Percentiles rank a stretch among this genome's conserved stretches.
These are phyloP conservation scores for Aureobasidium sp. DNA, from an alignment of 2,329 filamentous ascomycete species.

Conservation along the genomic window DNA sequence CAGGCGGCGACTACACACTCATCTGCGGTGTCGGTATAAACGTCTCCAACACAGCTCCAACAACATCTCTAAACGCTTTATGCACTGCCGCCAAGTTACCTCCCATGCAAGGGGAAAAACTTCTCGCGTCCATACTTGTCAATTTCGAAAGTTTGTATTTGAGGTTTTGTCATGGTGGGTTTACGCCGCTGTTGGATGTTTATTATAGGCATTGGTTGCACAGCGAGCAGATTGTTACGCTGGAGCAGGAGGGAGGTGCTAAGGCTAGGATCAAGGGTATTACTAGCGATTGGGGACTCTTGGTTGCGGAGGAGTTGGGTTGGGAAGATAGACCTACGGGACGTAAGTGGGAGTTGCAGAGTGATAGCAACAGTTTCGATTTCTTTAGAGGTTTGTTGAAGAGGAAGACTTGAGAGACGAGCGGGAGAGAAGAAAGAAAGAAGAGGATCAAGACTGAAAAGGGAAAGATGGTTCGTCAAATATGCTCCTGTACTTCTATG, in stretches of 20 bases:
- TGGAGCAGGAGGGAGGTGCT: constrained; percentile 72
- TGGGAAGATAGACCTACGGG: constrained; percentile 66
- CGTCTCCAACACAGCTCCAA: constrained; percentile 72
- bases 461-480: background rate
- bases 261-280: constrained; percentile 77
- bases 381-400: constrained; percentile 85
- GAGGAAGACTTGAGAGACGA: constrained; percentile 53
- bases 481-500: background rate
- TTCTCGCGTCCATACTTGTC: constrained; percentile 73
- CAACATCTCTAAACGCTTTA: constrained; percentile 74
- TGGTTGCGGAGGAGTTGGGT: constrained; percentile 76
- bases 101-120: constrained; percentile 64
- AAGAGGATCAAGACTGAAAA: too few species aligned
- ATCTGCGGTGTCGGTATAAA: constrained; percentile 81
- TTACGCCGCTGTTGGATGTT: constrained; percentile 63
- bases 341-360: constrained; percentile 75
- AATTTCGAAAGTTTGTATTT: constrained; percentile 70
- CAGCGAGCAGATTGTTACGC: constrained; percentile 54
- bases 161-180: constrained; percentile 67
- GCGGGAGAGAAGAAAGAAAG: background rate
- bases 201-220: constrained; percentile 89
- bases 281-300: constrained; percentile 80
- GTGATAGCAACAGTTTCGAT: constrained; percentile 97
- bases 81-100: constrained; percentile 40
- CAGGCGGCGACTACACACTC: constrained; percentile 69